Percentiles rank a stretch among this genome's conserved stretches.
Evolutionary conservation across 75 land plant species (phyloP).

Genomic region (Adiantum capillusveneris): DNA sequence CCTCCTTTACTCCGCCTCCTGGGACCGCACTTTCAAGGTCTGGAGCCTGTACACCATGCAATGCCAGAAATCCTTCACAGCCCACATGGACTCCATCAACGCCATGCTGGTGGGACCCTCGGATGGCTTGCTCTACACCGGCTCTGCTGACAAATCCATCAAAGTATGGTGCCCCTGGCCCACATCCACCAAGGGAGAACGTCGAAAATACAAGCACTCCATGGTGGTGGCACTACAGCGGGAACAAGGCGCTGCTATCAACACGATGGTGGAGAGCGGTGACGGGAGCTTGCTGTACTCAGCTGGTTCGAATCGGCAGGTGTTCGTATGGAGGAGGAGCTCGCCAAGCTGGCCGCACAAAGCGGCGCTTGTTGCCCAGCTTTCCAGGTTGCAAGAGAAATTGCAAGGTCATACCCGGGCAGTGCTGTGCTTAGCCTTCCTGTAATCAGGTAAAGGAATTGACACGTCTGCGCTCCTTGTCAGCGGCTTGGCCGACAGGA

Average conservation of each 20-base stretch:
- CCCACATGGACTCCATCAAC: constrained; percentile 33
- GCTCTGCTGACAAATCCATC: constrained; percentile 25
- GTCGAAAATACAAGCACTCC: constrained; percentile 11
- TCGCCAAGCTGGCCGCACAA: too few relatives aligned
- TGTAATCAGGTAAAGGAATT: not conserved
- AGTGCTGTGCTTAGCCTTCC: constrained; percentile 57
- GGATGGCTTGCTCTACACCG: constrained; percentile 17
- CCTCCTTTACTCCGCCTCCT: constrained; percentile 23
- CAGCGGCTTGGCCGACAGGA: constrained; percentile 63
- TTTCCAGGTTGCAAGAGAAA: constrained; percentile 9
- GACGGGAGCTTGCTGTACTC: constrained; percentile 29
- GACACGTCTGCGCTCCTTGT: constrained; percentile 35
- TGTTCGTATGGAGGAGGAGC: constrained; percentile 3
- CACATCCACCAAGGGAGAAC: constrained; percentile 12
- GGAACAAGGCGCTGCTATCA: constrained; percentile 28
- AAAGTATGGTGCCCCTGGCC: constrained; percentile 23
- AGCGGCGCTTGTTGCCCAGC: too few relatives aligned
- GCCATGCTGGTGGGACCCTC: constrained; percentile 8
- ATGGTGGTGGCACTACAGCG: constrained; percentile 36
- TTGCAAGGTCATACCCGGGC: constrained; percentile 60
- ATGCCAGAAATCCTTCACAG: constrained; percentile 25
- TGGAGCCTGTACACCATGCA: constrained; percentile 23
- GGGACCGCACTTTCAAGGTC: constrained; percentile 30
- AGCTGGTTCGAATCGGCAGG: constrained; percentile 30
- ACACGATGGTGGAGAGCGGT: constrained; percentile 20